These are phyloP conservation scores for Nannochloropsis gaditana DNA, from an alignment of 108 stramenopile species.

Conservation along the genomic window DNA sequence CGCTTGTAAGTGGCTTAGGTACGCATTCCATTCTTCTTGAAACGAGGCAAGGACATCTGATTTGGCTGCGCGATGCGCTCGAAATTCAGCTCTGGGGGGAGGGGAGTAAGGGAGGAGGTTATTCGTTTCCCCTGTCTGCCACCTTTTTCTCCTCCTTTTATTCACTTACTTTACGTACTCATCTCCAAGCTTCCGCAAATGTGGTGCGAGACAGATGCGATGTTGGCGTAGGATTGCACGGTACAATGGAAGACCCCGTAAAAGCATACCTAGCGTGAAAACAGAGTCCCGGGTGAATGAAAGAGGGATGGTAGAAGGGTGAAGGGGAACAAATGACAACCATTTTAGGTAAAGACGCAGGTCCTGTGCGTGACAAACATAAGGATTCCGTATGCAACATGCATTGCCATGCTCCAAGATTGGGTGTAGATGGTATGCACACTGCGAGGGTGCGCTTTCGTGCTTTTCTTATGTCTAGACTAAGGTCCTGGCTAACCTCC, in stretches of 20 bases:
- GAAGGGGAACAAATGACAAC: too few species aligned
- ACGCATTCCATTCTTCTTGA: constrained; percentile 12
- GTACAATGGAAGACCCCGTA: neutral
- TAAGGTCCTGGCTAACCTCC: too few species aligned
- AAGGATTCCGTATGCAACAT: too few species aligned
- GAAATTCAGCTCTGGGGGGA: neutral
- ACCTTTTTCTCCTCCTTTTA: neutral
- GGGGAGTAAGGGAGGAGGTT: neutral
- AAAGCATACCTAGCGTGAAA: neutral
- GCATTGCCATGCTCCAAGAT: too few species aligned
- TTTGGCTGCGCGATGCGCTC: neutral
- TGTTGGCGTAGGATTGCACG: neutral
- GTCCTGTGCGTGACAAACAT: too few species aligned
- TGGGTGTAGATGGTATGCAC: too few species aligned
- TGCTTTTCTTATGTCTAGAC: too few species aligned
- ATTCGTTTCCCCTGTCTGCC: neutral
- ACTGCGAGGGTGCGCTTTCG: too few species aligned
- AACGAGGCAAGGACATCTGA: neutral
- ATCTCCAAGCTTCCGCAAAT: neutral
- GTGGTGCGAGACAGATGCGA: neutral
- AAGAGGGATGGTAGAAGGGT: too few species aligned
- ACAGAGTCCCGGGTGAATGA: too few species aligned
- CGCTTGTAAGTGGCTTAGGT: neutral
- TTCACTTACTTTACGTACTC: neutral
- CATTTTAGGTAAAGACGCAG: too few species aligned